Conservation (phyloP, 495 filamentous ascomycete species). For the Aspergillus saccharolyticus region DNA sequence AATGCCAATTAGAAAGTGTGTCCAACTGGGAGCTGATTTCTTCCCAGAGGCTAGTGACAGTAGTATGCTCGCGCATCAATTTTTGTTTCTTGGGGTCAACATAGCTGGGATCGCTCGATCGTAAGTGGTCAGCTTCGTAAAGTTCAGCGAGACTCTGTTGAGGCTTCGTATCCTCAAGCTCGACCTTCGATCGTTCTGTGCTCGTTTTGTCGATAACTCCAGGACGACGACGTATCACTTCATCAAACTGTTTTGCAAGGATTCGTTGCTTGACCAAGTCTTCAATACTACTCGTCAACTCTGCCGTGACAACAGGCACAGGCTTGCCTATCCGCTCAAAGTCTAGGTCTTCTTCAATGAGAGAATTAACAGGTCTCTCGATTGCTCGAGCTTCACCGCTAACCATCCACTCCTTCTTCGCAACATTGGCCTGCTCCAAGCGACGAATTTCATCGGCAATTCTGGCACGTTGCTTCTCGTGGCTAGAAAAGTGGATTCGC, state of each 20-base stretch:
- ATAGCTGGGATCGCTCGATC: slow-evolving; percentile 70
- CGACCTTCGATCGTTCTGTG: slow-evolving; percentile 62
- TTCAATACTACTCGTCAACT: slow-evolving; percentile 88
- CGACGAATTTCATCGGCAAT: slow-evolving; percentile 84
- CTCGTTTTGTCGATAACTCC: slow-evolving; percentile 40
- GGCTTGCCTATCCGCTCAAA: slow-evolving; percentile 96
- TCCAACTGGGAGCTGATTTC: slow-evolving; percentile 78
- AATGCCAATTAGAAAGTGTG: slow-evolving; percentile 88
- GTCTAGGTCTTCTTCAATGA: slow-evolving; percentile 91
- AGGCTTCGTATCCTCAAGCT: slow-evolving; percentile 82
- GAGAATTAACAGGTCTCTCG: slow-evolving; percentile 81
- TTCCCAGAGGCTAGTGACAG: slow-evolving; percentile 79
- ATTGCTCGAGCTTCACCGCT: slow-evolving; percentile 80
- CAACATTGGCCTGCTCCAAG: slow-evolving; percentile 83
- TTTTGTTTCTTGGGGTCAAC: slow-evolving; percentile 78
- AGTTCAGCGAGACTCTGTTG: slow-evolving; percentile 84
- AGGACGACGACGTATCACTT: slow-evolving; percentile 79
- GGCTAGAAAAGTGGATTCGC: slow-evolving; percentile 62
- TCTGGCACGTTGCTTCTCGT: slow-evolving; percentile 81
- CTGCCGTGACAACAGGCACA: slow-evolving; percentile 88
- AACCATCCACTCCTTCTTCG: slow-evolving; percentile 87
- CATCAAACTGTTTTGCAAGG: slow-evolving; percentile 86
- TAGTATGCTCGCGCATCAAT: slow-evolving; percentile 72
- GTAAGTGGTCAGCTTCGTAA: slow-evolving; percentile 88
- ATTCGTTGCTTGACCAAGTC: slow-evolving; percentile 93